phyloP scores from a whole-genome alignment of 345 rosid genomes.

The Orychophragmus violaceus region DNA sequence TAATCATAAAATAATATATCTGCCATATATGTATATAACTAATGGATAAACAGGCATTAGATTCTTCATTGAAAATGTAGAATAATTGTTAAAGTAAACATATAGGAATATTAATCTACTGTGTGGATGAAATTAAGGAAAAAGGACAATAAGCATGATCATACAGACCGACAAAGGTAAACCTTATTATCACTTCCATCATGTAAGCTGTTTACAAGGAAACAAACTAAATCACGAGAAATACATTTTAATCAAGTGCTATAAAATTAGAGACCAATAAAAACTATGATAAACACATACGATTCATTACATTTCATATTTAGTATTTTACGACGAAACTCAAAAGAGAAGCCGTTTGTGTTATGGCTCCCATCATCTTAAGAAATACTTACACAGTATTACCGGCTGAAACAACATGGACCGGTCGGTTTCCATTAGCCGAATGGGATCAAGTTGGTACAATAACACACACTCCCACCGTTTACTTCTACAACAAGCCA shows the following conservation, averaged over 20 bases:
- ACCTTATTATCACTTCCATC: conserved; percentile 16
- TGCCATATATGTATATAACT: no score
- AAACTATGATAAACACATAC: neutral
- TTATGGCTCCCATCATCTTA: conserved; percentile 7
- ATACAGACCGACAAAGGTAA: neutral
- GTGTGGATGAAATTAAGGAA: neutral
- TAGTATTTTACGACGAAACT: neutral
- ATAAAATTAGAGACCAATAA: neutral
- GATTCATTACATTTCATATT: neutral
- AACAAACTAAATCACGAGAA: conserved; percentile 31
- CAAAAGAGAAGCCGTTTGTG: neutral
- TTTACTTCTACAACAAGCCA: conserved; percentile 49
- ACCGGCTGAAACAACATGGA: conserved; percentile 42
- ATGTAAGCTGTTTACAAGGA: conserved; percentile 19
- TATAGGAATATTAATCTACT: no score
- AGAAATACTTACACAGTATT: conserved; percentile 22
- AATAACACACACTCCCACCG: conserved; percentile 53
- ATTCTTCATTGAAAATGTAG: neutral
- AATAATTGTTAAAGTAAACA: neutral
- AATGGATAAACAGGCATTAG: neutral
- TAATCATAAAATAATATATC: no score
- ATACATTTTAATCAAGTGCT: neutral
- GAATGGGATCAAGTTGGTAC: conserved; percentile 54
- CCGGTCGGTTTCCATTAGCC: conserved; percentile 35
- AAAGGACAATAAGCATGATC: conserved; percentile 24